Evolutionary conservation across 805 yeast genomes (phyloP).

Genomic region (Kuraishia piskuri): DNA sequence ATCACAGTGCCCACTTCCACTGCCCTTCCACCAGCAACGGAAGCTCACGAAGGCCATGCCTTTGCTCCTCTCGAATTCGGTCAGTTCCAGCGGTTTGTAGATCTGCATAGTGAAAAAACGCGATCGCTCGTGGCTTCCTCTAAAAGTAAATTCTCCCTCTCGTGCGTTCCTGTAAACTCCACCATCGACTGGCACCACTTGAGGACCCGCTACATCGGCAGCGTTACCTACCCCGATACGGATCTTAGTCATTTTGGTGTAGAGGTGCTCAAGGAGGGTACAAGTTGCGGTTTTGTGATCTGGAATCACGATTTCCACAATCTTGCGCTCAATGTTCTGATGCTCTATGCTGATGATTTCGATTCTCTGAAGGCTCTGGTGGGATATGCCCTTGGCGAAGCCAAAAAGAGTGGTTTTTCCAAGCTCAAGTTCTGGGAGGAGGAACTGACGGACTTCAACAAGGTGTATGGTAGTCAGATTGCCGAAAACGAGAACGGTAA

Average conservation of each 20-base stretch:
- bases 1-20: constrained; percentile 8
- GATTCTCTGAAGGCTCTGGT: constrained; percentile 9
- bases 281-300: constrained; percentile 24
- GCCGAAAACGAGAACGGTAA: constrained; percentile 6
- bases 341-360: constrained; percentile 10
- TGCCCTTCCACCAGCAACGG: background rate
- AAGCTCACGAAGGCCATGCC: background rate
- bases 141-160: constrained; percentile 1
- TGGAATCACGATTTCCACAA: constrained; percentile 31
- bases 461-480: constrained; percentile 3
- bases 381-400: constrained; percentile 7
- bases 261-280: constrained; percentile 12
- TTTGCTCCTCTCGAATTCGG: constrained; percentile 2
- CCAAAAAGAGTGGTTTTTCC: constrained; percentile 6
- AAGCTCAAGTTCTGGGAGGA: constrained; percentile 16
- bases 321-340: constrained; percentile 9
- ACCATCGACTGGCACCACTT: constrained; percentile 14
- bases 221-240: constrained; percentile 6
- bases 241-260: constrained; percentile 5
- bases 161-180: constrained; percentile 26
- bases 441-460: constrained; percentile 13
- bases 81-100: constrained; percentile 2
- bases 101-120: constrained; percentile 2
- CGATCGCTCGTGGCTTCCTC: constrained; percentile 2
- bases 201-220: background rate